Percentiles rank a stretch among this genome's conserved stretches.
phyloP scores from a whole-genome alignment of 257 asterid species.

The Solanum paucissectum region DNA sequence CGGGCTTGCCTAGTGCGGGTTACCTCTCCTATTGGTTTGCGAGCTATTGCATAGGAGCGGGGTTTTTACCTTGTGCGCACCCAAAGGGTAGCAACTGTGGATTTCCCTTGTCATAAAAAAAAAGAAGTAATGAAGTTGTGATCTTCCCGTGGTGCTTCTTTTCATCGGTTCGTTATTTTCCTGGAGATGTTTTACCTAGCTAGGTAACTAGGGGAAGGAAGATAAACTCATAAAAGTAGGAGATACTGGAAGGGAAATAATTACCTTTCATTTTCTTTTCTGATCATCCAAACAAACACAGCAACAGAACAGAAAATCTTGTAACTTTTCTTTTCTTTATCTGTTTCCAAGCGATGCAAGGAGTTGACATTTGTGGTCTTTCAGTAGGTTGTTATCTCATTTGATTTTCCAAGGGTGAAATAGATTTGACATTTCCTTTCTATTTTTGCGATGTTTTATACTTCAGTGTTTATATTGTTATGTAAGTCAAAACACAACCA shows the following conservation, averaged over 20 bases:
- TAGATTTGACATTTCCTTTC: not conserved
- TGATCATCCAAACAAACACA: not conserved
- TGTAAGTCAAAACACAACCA: not conserved
- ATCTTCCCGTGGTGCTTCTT: not conserved
- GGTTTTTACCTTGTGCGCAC: too few species aligned
- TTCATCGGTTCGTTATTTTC: not conserved
- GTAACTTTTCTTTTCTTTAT: not conserved
- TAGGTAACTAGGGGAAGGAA: not conserved
- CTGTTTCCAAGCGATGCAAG: not conserved
- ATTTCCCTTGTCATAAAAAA: not conserved
- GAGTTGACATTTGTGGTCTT: not conserved
- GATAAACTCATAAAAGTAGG: not conserved
- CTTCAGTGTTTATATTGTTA: not conserved
- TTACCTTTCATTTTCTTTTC: not conserved
- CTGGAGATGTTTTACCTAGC: not conserved
- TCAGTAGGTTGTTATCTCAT: not conserved
- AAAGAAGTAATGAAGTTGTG: not conserved
- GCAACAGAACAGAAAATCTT: not conserved
- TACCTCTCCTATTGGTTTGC: too few species aligned
- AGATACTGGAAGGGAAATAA: not conserved
- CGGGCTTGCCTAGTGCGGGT: too few species aligned
- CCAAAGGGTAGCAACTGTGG: too few species aligned
- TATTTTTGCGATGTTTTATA: not conserved
- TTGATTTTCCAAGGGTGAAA: not conserved
- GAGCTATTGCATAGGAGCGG: too few species aligned